phyloP scores from a whole-genome alignment of 495 filamentous ascomycete species.

The Aspergillus sclerotiicarbonarius region DNA sequence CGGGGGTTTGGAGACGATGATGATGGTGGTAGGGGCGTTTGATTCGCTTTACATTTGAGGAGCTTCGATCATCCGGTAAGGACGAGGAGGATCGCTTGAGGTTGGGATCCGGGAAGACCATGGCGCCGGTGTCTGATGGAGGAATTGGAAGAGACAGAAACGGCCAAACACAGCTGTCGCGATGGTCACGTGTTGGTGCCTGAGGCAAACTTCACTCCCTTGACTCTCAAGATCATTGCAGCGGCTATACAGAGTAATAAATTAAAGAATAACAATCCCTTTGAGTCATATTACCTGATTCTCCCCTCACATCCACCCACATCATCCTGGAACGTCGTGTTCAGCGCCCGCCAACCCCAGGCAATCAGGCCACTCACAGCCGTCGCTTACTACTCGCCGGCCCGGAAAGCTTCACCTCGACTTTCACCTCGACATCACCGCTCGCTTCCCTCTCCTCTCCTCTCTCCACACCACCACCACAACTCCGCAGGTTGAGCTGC shows the following conservation, averaged over 20 bases:
- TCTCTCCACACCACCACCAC: constrained; percentile 22
- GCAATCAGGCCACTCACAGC: constrained; percentile 26
- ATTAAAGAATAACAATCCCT: no score
- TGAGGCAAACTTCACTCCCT: constrained; percentile 12
- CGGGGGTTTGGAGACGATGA: constrained; percentile 36
- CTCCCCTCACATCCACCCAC: no score
- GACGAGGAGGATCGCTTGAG: constrained; percentile 46
- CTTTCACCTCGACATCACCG: constrained; percentile 29
- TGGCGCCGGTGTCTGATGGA: constrained; percentile 21
- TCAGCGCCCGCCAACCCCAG: not conserved
- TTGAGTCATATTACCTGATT: no score
- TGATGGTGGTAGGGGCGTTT: constrained; percentile 49
- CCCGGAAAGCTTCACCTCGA: constrained; percentile 44
- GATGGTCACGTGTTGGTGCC: constrained; percentile 14
- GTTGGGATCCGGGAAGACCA: constrained; percentile 32
- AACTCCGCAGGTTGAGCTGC: constrained; percentile 11
- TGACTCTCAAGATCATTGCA: no score
- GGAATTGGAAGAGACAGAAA: constrained; percentile 5
- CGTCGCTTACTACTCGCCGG: constrained; percentile 38
- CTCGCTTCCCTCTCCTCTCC: constrained; percentile 26
- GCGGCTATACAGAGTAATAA: no score
- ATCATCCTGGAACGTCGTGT: no score
- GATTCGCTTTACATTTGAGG: constrained; percentile 36
- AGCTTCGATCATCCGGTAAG: constrained; percentile 18
- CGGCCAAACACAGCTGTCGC: constrained; percentile 11